Conservation (phyloP, 768 basidiomycete species). For the Hericium coralloides region DNA sequence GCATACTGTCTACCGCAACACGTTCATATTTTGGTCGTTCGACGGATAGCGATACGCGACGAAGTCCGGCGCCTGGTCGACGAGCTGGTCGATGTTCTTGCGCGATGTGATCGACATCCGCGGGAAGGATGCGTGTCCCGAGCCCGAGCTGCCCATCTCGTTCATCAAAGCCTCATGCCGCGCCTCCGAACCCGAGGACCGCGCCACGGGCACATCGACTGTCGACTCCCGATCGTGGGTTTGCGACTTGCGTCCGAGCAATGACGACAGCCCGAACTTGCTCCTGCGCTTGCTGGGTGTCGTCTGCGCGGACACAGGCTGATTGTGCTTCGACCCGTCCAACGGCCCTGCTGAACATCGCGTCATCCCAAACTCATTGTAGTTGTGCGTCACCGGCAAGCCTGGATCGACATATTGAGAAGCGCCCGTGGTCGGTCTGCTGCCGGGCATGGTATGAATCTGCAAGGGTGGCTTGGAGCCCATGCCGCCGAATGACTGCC, state of each 20-base stretch:
- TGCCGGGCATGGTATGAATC: conserved; percentile 37
- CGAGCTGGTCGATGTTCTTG: conserved; percentile 67
- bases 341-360: conserved; percentile 42
- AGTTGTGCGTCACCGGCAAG: conserved; percentile 27
- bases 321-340: conserved; percentile 9
- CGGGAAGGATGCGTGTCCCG: conserved; percentile 25
- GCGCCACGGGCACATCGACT: conserved; percentile 16
- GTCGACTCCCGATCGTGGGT: conserved; percentile 8
- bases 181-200: conserved; percentile 22
- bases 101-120: conserved; percentile 54
- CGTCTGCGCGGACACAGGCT: conserved; percentile 7
- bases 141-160: conserved; percentile 37
- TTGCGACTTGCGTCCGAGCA: conserved; percentile 51
- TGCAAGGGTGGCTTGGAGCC: conserved; percentile 45
- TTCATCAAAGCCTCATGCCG: conserved; percentile 39
- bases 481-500: conserved; percentile 73
- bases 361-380: conserved; percentile 69
- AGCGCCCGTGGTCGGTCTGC: conserved; percentile 2
- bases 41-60: conserved; percentile 86
- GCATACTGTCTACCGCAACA: conserved; percentile 33
- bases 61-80: conserved; percentile 81
- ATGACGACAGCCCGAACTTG: conserved; percentile 57
- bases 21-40: conserved; percentile 56
- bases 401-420: conserved; percentile 11
- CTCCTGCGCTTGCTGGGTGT: conserved; percentile 54